These are phyloP conservation scores for Yamadazyma takamatsuzukensis DNA, from an alignment of 805 yeast species.

Conservation along the genomic window DNA sequence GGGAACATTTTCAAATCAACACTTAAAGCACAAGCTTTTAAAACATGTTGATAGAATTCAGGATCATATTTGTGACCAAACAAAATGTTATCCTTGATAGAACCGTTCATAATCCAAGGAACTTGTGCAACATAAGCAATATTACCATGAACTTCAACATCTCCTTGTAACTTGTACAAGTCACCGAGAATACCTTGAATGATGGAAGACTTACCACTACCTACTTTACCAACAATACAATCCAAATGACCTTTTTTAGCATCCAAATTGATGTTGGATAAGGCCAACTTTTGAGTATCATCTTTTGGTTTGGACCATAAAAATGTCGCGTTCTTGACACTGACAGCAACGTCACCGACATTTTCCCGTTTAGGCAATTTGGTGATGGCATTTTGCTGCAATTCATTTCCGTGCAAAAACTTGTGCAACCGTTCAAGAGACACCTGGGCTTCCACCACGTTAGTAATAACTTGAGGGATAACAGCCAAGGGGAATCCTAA, in stretches of 20 bases:
- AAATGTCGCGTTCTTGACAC: conserved; percentile 64
- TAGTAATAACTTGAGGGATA: conserved; percentile 84
- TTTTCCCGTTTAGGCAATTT: conserved; percentile 46
- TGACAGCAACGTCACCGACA: conserved; percentile 65
- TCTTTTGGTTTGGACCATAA: conserved; percentile 72
- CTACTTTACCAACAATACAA: conserved; percentile 88
- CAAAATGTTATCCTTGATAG: conserved; percentile 84
- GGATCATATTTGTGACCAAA: conserved; percentile 86
- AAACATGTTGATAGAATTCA: conserved; percentile 72
- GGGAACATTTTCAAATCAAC: conserved; percentile 78
- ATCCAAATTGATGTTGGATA: conserved; percentile 55
- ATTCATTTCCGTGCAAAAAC: conserved; percentile 72
- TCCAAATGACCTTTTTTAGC: conserved; percentile 74
- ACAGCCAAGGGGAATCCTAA: conserved; percentile 89
- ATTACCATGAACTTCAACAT: conserved; percentile 67
- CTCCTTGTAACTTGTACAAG: conserved; percentile 70
- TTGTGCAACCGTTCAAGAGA: conserved; percentile 70
- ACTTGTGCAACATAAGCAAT: conserved; percentile 89
- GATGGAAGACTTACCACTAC: conserved; percentile 84
- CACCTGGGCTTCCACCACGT: conserved; percentile 84
- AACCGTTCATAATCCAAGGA: conserved; percentile 97
- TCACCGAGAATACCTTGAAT: conserved; percentile 81
- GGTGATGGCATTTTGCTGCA: conserved; percentile 75
- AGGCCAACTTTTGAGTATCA: conserved; percentile 57
- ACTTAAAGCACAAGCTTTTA: conserved; percentile 83